These are phyloP conservation scores for Fusarium sp. DNA, from an alignment of 2,329 filamentous ascomycete genomes.

Conservation along the genomic window DNA sequence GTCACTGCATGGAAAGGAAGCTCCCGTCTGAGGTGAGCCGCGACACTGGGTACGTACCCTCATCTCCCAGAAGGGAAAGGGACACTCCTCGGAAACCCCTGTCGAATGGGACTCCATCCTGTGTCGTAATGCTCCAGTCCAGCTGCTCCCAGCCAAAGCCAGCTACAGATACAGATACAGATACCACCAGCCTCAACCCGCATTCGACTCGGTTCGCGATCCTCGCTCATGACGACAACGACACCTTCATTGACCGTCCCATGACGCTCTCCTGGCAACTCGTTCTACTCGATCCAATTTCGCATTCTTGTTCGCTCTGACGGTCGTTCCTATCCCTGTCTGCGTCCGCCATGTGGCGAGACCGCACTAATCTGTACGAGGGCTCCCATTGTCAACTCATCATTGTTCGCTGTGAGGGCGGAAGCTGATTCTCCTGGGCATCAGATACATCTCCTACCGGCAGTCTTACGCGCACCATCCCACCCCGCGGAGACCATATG, in stretches of 20 bases:
- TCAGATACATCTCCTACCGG: slow-evolving; percentile 94
- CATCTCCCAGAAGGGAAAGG: slow-evolving; percentile 17
- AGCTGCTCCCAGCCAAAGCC: slow-evolving; percentile 19
- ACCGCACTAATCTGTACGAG: slow-evolving; percentile 93
- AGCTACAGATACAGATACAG: slow-evolving; percentile 9
- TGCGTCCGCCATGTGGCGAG: slow-evolving; percentile 92
- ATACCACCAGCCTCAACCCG: slow-evolving; percentile 35
- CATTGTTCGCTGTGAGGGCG: slow-evolving; percentile 10
- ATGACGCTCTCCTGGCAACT: slow-evolving; percentile 38
- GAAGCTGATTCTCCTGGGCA: slow-evolving; percentile 13
- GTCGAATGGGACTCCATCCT: slow-evolving; percentile 26
- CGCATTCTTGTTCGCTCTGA: slow-evolving; percentile 37
- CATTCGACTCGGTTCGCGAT: slow-evolving; percentile 37
- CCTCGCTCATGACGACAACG: slow-evolving; percentile 41
- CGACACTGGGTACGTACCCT: slow-evolving; percentile 3
- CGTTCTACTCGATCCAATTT: slow-evolving; percentile 15
- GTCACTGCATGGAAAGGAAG: slow-evolving; percentile 5
- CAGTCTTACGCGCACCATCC: slow-evolving; percentile 98
- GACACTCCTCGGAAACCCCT: slow-evolving; percentile 22
- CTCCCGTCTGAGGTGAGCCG: slow-evolving; percentile 10
- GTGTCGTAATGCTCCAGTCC: slow-evolving; percentile 39
- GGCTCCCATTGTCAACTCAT: slow-evolving; percentile 14
- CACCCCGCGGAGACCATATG: slow-evolving; percentile 82
- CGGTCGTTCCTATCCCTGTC: slow-evolving; percentile 41
- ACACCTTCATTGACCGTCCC: slow-evolving; percentile 38